Conservation (phyloP, 805 yeast genomes). For the Candida chilensis region DNA sequence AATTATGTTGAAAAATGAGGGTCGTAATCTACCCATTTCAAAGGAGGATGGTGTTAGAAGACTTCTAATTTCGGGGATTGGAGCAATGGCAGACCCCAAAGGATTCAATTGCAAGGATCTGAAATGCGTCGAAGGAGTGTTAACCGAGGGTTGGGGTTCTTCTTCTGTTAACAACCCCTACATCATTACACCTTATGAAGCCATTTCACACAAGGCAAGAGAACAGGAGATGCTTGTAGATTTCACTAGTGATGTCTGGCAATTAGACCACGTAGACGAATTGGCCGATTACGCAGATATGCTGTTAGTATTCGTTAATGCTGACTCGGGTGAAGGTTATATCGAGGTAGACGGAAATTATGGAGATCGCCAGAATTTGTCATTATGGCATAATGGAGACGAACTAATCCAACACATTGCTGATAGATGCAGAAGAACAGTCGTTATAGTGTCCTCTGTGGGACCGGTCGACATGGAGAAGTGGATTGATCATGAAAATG, state of each 20-base stretch:
- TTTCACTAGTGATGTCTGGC: constrained; percentile 34
- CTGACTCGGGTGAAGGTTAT: constrained; percentile 53
- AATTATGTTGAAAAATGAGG: constrained; percentile 43
- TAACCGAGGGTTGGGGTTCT: constrained; percentile 60
- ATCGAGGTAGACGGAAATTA: constrained; percentile 46
- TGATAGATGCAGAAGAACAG: constrained; percentile 39
- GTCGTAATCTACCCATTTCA: constrained; percentile 42
- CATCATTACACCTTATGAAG: constrained; percentile 51
- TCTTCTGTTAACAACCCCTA: constrained; percentile 48
- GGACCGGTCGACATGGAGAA: constrained; percentile 54
- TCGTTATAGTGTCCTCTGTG: constrained; percentile 50
- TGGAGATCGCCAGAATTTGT: constrained; percentile 47
- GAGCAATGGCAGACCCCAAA: constrained; percentile 39
- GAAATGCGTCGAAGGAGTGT: constrained; percentile 40
- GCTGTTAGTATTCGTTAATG: constrained; percentile 43
- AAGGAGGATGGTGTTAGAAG: constrained; percentile 29
- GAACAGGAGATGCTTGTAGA: constrained; percentile 36
- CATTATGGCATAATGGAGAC: constrained; percentile 53
- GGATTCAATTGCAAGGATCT: constrained; percentile 50
- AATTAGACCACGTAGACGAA: constrained; percentile 30
- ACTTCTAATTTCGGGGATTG: constrained; percentile 39
- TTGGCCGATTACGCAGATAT: constrained; percentile 41
- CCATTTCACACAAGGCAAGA: constrained; percentile 36
- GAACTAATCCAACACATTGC: constrained; percentile 40
- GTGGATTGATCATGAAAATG: constrained; percentile 48